Conservation (phyloP, 2,329 filamentous ascomycete species). For the Colletotrichum ledebouriae region DNA sequence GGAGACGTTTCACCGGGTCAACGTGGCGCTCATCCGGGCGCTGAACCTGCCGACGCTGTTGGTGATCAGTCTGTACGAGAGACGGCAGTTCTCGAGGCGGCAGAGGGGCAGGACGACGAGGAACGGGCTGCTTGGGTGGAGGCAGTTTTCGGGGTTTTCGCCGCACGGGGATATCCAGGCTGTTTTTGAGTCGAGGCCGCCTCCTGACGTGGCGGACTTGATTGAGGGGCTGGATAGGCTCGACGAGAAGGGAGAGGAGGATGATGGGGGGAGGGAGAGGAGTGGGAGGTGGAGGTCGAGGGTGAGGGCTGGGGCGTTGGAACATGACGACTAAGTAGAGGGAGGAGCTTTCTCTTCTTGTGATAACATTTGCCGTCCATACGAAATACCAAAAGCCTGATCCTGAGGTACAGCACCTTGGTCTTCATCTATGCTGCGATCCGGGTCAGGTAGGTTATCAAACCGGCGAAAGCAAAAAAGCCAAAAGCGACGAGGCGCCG, state of each 20-base stretch:
- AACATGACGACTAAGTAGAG: slow-evolving; percentile 22
- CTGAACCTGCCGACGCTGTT: slow-evolving; percentile 76
- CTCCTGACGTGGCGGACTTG: slow-evolving; percentile 54
- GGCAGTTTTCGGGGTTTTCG: slow-evolving; percentile 52
- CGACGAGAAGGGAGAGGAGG: slow-evolving; percentile 14
- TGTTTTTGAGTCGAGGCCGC: slow-evolving; percentile 72
- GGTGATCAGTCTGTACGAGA: slow-evolving; percentile 72
- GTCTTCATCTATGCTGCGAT: no score
- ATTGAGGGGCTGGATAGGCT: slow-evolving; percentile 45
- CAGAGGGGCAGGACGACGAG: slow-evolving; percentile 10
- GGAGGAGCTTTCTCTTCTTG: background rate
- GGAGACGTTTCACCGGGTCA: slow-evolving; percentile 78
- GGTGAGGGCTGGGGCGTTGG: slow-evolving; percentile 9
- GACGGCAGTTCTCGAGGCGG: slow-evolving; percentile 66
- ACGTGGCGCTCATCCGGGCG: slow-evolving; percentile 73
- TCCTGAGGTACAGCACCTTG: no score
- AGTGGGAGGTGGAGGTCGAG: slow-evolving; percentile 18
- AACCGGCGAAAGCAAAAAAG: no score
- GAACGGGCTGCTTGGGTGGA: slow-evolving; percentile 39
- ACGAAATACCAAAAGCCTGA: no score
- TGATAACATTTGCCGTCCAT: background rate
- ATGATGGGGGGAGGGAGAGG: background rate
- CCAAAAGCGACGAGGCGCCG: no score
- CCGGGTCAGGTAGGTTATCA: no score
- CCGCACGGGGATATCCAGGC: slow-evolving; percentile 72